Conservation (phyloP, 202 grass and related monocot genomes). For the Cymbopogon flexuosus region DNA sequence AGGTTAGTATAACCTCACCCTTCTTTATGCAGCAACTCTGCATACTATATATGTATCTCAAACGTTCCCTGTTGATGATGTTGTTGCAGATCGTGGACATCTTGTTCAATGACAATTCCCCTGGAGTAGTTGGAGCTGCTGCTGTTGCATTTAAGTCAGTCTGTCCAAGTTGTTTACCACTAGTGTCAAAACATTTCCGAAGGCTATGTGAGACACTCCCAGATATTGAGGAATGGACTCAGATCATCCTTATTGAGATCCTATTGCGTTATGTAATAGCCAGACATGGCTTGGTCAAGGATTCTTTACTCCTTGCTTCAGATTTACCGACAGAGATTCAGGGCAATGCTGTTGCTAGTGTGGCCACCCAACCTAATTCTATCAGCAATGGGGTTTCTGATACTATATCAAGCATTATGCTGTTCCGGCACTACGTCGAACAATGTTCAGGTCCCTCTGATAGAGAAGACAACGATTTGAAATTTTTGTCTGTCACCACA, state of each 20-base stretch:
- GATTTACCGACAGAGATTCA: conserved; percentile 5
- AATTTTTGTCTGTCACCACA: conserved; percentile 34
- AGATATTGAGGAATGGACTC: conserved; percentile 87
- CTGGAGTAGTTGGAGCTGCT: conserved; percentile 71
- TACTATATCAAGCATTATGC: conserved; percentile 32
- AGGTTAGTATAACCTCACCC: conserved; percentile 39
- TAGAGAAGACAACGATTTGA: conserved; percentile 26
- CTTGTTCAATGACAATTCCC: conserved; percentile 67
- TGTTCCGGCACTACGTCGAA: conserved; percentile 64
- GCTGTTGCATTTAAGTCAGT: conserved; percentile 65
- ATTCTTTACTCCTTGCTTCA: conserved; percentile 52
- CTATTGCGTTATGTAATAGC: conserved; percentile 77
- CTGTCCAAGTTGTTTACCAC: conserved; percentile 51
- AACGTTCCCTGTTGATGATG: background rate
- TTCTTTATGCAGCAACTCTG: background rate
- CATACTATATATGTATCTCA: conserved; percentile 1
- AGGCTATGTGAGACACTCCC: conserved; percentile 78
- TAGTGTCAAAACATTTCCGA: conserved; percentile 65
- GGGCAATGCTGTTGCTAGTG: background rate
- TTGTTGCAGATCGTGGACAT: conserved; percentile 64
- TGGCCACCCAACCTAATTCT: conserved; percentile 23
- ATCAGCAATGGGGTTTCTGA: conserved; percentile 19
- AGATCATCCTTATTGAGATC: conserved; percentile 81
- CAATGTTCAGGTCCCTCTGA: conserved; percentile 29
- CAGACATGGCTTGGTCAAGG: conserved; percentile 72